Evolutionary conservation across 192 early-diverging fungal species (phyloP), one percentile per base, ranked within the genome.

Genomic region (Polychytrium aggregatum): DNA sequence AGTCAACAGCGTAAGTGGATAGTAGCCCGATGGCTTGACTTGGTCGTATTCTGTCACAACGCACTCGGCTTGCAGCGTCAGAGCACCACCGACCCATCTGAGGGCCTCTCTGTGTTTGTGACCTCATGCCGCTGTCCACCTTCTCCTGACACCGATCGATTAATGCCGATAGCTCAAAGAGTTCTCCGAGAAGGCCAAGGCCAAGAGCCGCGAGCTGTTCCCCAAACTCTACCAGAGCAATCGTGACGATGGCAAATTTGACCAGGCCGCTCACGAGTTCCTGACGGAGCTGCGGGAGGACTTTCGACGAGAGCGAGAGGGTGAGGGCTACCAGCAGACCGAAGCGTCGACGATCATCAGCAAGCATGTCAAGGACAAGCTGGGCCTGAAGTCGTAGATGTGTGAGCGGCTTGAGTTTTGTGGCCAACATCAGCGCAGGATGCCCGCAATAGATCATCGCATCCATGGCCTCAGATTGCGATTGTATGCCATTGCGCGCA

Each of bases 1-100:
- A 13, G 67, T 61, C 52, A 62, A 62, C 42, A 64, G 33, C 34
- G 65, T 64, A 44, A 50, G 57, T 61, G 1, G 11, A 27, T 16
- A 36, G 16, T 36, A 10, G 16, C 24, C 10, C 20, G 20, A 36
- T 16, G 35, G 16, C 16, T 8, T 16, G 8, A 8, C 16, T 36
- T 36, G 35, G 16, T 11, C 35, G 16, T 36, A 11, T 36, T 16
- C 35, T 16, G 35, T 11, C 35, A 16, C 35, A 16, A 16, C 9
- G 16, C 8, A 8, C 9, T 16, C 8, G 9, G 9, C 8, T 16
- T 36, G 35, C 8, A 36, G 8, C 16, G 35, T 16, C 35, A 8
- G 16, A 11, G 22, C 18, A 40, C 37, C 16, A 20, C 37, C 10
- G n/a, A n/a, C 36, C n/a, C 10, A 2, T 14, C n/a, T 14, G n/a